Base-by-base conservation (phyloP, 176 grass and related monocot genomes). In the Leersia perrieri region DNA sequence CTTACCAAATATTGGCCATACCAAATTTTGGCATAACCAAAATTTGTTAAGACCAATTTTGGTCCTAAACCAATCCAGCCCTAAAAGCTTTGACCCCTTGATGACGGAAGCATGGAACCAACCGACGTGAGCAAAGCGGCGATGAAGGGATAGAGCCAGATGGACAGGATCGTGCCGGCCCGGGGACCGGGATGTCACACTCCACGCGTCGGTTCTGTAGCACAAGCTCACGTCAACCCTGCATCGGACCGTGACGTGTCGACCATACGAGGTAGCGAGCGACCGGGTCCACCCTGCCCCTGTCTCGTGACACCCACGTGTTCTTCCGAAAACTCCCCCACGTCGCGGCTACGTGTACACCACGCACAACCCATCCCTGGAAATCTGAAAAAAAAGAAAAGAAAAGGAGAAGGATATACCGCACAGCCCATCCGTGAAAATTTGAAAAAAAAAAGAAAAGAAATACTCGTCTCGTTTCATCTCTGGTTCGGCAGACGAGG, bases 221-320 rank as follows among this genome's bases (percentile, higher is more conserved):
- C 0, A 30, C 1, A 4, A 3, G 11, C 77, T 75, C 29, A 60
- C 85, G 72, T 87, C 78, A 77, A 68, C 49, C 49, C 64, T 39
- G 63, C n/a, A 8, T 16, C 65, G 7, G 78, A 74, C 68, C 31
- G 66, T 90, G 88, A 83, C 68, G 74, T 90, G 79, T 74, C 74
- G 74, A n/a, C 32, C 40, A 79, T 87, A 35, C 67, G 74, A 90
- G 79, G 84, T 78, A 57, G 49, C 36, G 34, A 47, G 27, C 13
- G 22, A 23, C 22, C 51, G 20, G 12, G 9, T 4, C 42, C 12
- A 18, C 45, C 45, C 1, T 6, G 6, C 5, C 16, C 2, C 18
- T 18, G 47, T 20, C 47, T 51, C 47, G 5, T 0, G 47, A 51
- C 47, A 51, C 25, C 16, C 30, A 5, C 75, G 61, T 23, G 38